Conservation (phyloP, 2,329 filamentous ascomycete species). For the Aspergillus cejpii region DNA sequence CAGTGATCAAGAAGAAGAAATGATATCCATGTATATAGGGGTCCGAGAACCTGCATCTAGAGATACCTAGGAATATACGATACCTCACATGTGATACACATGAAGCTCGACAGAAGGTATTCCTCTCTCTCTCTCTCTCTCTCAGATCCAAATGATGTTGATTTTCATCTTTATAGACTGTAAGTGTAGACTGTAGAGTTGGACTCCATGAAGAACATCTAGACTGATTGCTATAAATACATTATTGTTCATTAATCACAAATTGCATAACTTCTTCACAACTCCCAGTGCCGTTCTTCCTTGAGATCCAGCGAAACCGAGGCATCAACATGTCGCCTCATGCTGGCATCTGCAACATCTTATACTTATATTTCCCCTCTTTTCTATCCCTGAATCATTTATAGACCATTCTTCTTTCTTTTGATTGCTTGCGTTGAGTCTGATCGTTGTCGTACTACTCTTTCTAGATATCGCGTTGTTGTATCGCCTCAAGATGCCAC, state of each 20-base stretch:
- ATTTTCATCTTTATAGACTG: too few species aligned
- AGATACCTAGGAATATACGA: too few species aligned
- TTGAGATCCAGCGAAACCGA: not conserved
- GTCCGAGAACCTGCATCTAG: not conserved
- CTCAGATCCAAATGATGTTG: too few species aligned
- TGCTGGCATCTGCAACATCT: too few species aligned
- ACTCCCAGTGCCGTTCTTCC: not conserved
- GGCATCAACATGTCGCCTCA: slow-evolving; percentile 4
- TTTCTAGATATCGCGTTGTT: not conserved
- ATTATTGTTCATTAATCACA: too few species aligned
- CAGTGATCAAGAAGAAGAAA: slow-evolving; percentile 25
- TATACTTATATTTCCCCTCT: not conserved
- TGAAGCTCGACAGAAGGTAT: too few species aligned
- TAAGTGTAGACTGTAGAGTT: too few species aligned
- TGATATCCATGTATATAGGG: not conserved
- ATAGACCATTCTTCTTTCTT: not conserved
- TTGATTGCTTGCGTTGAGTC: not conserved
- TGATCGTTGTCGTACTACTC: not conserved
- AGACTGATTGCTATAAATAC: too few species aligned
- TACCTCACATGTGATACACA: too few species aligned
- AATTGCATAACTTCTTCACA: not conserved
- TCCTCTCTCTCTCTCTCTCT: too few species aligned
- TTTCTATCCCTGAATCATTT: not conserved
- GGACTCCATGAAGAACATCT: too few species aligned
- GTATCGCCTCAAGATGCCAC: not conserved